These are phyloP conservation scores for Chrysosphaeria jannelii DNA, from an alignment of 2,329 filamentous ascomycete species.

Conservation along the genomic window DNA sequence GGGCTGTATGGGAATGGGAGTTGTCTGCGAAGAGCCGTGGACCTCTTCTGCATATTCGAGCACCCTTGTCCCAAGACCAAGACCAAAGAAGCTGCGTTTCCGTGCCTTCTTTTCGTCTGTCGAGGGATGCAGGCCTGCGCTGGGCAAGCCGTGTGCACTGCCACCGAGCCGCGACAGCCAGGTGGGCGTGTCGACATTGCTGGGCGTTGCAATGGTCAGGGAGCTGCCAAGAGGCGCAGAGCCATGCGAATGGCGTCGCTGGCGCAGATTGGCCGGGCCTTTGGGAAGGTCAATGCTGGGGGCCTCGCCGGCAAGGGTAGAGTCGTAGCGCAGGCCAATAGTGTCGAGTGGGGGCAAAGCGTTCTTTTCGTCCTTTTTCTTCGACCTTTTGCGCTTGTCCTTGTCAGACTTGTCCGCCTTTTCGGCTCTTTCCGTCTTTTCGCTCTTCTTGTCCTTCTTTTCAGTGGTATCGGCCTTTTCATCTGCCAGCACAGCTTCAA, in stretches of 20 bases:
- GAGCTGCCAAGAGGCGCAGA: slow-evolving; percentile 5
- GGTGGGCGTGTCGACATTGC: slow-evolving; percentile 57
- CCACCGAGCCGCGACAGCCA: slow-evolving; percentile 10
- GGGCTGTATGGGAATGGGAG: slow-evolving; percentile 24
- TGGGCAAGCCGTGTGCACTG: slow-evolving; percentile 2
- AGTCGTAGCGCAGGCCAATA: slow-evolving; percentile 27
- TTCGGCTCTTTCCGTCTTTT: slow-evolving; percentile 14
- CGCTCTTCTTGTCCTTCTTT: slow-evolving; percentile 11
- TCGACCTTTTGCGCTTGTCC: too few species aligned
- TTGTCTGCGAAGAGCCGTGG: background rate
- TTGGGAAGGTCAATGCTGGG: too few species aligned
- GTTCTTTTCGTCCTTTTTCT: slow-evolving; percentile 7
- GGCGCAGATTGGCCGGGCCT: slow-evolving; percentile 3
- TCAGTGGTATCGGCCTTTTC: slow-evolving; percentile 10
- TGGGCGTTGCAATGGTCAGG: slow-evolving; percentile 47
- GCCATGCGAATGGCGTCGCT: slow-evolving; percentile 5
- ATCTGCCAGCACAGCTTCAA: slow-evolving; percentile 8
- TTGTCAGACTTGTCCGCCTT: too few species aligned
- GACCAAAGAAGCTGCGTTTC: slow-evolving; percentile 41
- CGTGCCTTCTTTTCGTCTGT: slow-evolving; percentile 48
- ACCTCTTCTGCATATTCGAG: too few species aligned
- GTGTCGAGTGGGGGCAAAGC: too few species aligned
- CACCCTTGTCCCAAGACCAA: too few species aligned
- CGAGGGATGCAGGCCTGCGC: slow-evolving; percentile 16
- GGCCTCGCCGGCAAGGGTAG: slow-evolving; percentile 18